A percentile compares a stretch with the other conserved stretches of the same genome.
phyloP scores from a whole-genome alignment of 805 yeast genomes.

The Candida verbasci region DNA sequence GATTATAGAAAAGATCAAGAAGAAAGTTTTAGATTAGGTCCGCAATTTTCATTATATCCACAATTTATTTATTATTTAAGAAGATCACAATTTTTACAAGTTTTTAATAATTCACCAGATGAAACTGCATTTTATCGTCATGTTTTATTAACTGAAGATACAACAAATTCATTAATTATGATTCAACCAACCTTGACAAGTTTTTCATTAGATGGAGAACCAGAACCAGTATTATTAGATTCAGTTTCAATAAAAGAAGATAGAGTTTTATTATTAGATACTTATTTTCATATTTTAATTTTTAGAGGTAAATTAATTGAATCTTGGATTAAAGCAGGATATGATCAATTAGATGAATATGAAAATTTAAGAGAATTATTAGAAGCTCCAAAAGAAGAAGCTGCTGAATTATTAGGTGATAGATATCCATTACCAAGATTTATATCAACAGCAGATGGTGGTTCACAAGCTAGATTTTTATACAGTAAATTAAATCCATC shows the following conservation, averaged over 20 bases:
- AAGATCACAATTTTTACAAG: constrained; percentile 93
- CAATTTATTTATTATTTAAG: constrained; percentile 94
- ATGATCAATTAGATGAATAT: constrained; percentile 87
- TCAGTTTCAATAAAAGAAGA: constrained; percentile 90
- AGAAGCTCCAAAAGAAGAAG: constrained; percentile 87
- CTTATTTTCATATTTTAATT: constrained; percentile 93
- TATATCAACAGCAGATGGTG: constrained; percentile 96
- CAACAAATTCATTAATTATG: constrained; percentile 90
- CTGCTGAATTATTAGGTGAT: constrained; percentile 84
- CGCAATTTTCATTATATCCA: constrained; percentile 83
- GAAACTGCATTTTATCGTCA: constrained; percentile 98
- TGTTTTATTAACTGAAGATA: constrained; percentile 84
- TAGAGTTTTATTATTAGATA: constrained; percentile 81
- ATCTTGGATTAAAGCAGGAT: constrained; percentile 93
- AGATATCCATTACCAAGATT: constrained; percentile 97
- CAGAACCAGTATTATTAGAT: constrained; percentile 88
- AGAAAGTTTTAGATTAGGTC: constrained; percentile 74
- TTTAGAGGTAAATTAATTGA: constrained; percentile 95
- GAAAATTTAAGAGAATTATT: constrained; percentile 81
- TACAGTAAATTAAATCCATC: constrained; percentile 94
- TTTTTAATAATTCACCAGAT: constrained; percentile 97
- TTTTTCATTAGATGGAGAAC: constrained; percentile 71
- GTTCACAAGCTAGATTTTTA: constrained; percentile 96
- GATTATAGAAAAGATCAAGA: constrained; percentile 88
- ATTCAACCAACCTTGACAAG: constrained; percentile 95